These are phyloP conservation scores for Calonectria henricotiae DNA, from an alignment of 2,329 filamentous ascomycete species.

Conservation along the genomic window DNA sequence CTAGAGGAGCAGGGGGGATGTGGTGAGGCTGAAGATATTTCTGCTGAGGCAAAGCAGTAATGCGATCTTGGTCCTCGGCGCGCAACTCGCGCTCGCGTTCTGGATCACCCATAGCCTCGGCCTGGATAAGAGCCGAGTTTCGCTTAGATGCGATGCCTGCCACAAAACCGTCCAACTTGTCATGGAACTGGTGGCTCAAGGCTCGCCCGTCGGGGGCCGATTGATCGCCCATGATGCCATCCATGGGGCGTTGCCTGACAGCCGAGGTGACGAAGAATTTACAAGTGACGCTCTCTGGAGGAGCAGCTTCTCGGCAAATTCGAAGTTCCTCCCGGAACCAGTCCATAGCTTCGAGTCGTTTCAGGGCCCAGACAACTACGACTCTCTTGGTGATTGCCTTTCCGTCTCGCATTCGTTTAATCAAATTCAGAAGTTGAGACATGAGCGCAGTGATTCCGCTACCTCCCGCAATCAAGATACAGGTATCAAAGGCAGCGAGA, in stretches of 20 bases:
- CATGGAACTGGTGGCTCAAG: conserved; percentile 84
- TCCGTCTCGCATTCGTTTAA: conserved; percentile 95
- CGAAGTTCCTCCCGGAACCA: conserved; percentile 97
- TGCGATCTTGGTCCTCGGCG: conserved; percentile 86
- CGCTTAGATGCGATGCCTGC: conserved; percentile 90
- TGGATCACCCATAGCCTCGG: conserved; percentile 84
- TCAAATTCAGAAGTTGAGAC: conserved; percentile 92
- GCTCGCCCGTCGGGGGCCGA: conserved; percentile 64
- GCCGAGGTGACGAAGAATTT: conserved; percentile 95
- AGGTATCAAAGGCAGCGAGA: conserved; percentile 92
- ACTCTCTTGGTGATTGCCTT: conserved; percentile 94
- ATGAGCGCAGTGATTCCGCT: conserved; percentile 96
- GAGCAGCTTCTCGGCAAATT: conserved; percentile 91
- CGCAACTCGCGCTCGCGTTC: conserved; percentile 87
- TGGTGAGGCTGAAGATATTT: conserved; percentile 74
- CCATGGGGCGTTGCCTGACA: conserved; percentile 57
- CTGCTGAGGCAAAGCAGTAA: conserved; percentile 84
- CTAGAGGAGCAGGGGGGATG: conserved; percentile 53
- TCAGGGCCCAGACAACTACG: conserved; percentile 94
- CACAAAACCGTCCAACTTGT: conserved; percentile 90
- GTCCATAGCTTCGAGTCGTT: conserved; percentile 92
- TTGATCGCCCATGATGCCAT: conserved; percentile 62
- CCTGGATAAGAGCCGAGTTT: conserved; percentile 86
- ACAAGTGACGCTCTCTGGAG: conserved; percentile 90
- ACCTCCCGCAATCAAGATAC: conserved; percentile 92